Base-by-base conservation (phyloP, 2,329 filamentous ascomycete genomes). In the Coleophoma eucalyptorum region DNA sequence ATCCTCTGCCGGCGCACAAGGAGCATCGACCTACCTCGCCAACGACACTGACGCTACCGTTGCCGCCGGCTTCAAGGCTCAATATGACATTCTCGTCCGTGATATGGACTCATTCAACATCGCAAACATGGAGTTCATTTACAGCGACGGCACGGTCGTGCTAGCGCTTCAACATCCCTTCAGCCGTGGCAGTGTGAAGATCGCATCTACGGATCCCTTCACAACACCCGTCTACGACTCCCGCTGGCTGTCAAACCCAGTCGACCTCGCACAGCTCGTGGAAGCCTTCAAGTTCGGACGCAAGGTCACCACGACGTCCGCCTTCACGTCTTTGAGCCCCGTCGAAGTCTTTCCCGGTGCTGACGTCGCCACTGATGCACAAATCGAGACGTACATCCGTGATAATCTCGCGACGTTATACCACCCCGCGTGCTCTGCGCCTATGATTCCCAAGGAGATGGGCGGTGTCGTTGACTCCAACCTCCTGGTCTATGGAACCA, bases 381-480 rank as follows among this genome's bases (percentile, higher is more conserved):
- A 57, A 5, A 37, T 64, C 8, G 49, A 45, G 11, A 55, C 59
- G 41, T 62, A 58, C 42, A 63, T 60, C 49, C 38, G 57, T 26
- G 58, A 43, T 40, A 58, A 72, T 10, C 33, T 35, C 64, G 67
- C 49, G 70, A 58, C 71, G 2, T 68, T 72, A 42, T 73, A 69
- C 51, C 51, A 53, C 21, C 49, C 51, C 6, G 40, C 35, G 8
- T 45, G 52, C 12, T 52, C 45, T 11, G 53, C 50, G 16, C 32
- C 50, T 6, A 54, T 54, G 52, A 32, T 49, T 33, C 45, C 50
- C 16, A 16, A 43, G 26, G 50, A 49, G 13, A 26, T 49, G 13
- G 52, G 52, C 4, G 52, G 52, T 4, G 52, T 54, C 26, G 50
- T 54, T 26, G 52, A 54, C 34, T 15, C 38, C 6, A 35, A 34